phyloP scores from a whole-genome alignment of 2,329 filamentous ascomycete species.

The Coniochaeta sp. region DNA sequence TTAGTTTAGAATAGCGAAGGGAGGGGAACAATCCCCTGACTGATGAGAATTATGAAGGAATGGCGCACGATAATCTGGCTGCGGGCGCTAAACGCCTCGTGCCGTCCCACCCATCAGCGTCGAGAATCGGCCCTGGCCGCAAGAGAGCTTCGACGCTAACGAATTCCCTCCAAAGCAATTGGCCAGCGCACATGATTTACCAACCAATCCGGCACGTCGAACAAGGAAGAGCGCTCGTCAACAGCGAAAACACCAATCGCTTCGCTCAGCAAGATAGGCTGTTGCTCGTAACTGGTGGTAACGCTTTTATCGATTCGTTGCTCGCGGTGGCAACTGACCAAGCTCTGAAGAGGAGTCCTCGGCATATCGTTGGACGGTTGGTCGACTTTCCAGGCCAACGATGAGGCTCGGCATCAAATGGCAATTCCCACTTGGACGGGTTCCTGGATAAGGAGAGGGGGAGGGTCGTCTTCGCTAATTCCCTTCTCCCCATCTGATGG shows the following conservation, averaged over 20 bases:
- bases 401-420: not conserved
- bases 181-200: not conserved
- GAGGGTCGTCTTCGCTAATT: not conserved
- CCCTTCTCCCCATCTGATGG: not conserved
- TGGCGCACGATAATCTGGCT: not conserved
- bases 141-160: conserved; percentile 3
- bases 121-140: conserved; percentile 5
- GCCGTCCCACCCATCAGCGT: conserved; percentile 5
- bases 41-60: no score
- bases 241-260: not conserved
- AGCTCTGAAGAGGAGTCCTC: not conserved
- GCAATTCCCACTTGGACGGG: not conserved
- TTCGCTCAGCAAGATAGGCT: not conserved
- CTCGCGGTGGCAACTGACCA: not conserved
- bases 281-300: not conserved
- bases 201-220: conserved; percentile 3
- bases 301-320: not conserved
- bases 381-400: not conserved
- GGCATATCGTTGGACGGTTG: not conserved
- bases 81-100: not conserved
- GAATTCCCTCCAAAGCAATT: conserved; percentile 3
- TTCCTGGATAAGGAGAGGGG: not conserved
- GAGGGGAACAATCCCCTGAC: no score
- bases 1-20: no score
- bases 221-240: not conserved